Percentiles rank a stretch among this genome's conserved stretches.
Conservation (phyloP, 129 eudicot species). For the Tanacetum coccineum region DNA sequence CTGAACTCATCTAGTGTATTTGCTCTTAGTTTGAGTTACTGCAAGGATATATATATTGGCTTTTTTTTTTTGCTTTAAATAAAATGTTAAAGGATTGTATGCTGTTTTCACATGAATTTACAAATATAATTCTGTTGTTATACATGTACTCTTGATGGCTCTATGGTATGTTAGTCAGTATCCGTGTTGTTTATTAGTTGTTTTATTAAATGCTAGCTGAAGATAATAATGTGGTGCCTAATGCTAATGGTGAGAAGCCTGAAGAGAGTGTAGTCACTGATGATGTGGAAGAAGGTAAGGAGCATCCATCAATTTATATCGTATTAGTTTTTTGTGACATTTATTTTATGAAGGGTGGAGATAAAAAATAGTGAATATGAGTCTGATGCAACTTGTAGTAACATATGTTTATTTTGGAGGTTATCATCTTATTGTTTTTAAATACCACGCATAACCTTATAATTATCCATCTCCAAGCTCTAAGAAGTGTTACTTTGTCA, state of each 20-base stretch:
- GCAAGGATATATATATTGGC: not conserved
- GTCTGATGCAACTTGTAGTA: not conserved
- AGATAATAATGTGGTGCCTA: constrained; percentile 42
- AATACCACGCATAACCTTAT: not conserved
- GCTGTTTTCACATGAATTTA: not conserved
- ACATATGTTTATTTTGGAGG: not conserved
- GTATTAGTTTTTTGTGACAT: not conserved
- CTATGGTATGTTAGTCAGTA: not conserved
- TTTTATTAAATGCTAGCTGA: constrained; percentile 42
- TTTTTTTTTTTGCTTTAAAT: not conserved
- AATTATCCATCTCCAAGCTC: not conserved
- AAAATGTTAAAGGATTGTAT: not conserved
- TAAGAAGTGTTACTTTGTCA: not conserved
- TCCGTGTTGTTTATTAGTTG: constrained; percentile 9
- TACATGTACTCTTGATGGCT: not conserved
- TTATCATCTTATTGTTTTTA: not conserved
- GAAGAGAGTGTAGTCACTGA: constrained; percentile 36
- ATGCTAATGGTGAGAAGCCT: constrained; percentile 37
- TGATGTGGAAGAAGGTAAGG: constrained; percentile 48
- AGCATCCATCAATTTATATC: not conserved
- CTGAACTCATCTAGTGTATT: not conserved
- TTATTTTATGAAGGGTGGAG: too few species aligned
- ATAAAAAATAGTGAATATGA: not conserved
- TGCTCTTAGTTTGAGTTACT: not conserved
- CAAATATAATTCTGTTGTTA: not conserved